Conservation (phyloP, 2,329 filamentous ascomycete species). For the Cladosporium cucumerinum region DNA sequence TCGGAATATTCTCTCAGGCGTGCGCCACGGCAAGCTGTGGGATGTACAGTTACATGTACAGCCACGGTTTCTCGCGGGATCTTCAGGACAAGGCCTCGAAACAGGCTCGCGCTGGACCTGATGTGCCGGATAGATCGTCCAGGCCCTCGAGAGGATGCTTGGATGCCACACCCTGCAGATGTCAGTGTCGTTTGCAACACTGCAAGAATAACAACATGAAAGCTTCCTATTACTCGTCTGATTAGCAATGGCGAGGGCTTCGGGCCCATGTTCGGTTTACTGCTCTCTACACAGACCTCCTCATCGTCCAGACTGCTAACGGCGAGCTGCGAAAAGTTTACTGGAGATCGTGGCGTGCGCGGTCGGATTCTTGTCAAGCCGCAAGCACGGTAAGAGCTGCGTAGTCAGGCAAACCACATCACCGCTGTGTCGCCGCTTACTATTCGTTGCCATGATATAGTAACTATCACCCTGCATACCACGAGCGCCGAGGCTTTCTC, state of each 20-base stretch:
- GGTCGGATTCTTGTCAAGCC: background rate
- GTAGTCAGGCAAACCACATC: background rate
- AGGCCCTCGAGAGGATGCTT: conserved; percentile 4
- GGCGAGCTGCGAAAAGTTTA: conserved; percentile 7
- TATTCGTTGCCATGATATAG: background rate
- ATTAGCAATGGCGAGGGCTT: background rate
- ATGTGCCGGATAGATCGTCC: conserved; percentile 15
- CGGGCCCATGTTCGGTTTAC: background rate
- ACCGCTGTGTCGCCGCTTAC: background rate
- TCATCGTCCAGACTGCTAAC: background rate
- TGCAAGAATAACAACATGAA: background rate
- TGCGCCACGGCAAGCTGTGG: background rate
- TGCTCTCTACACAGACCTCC: background rate
- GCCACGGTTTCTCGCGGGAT: background rate
- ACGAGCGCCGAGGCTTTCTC: background rate
- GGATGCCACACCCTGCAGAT: background rate
- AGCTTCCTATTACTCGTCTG: background rate
- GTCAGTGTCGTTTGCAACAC: background rate
- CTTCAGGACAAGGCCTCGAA: conserved; percentile 10
- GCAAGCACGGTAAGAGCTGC: background rate
- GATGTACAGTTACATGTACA: background rate
- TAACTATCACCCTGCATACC: background rate
- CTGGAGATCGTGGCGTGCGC: background rate
- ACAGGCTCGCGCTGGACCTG: background rate
- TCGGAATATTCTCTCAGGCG: background rate